A percentile compares a stretch with the other conserved stretches of the same genome.
Conservation (phyloP, 2,329 filamentous ascomycete species). For the Xylariaceae sp. region DNA sequence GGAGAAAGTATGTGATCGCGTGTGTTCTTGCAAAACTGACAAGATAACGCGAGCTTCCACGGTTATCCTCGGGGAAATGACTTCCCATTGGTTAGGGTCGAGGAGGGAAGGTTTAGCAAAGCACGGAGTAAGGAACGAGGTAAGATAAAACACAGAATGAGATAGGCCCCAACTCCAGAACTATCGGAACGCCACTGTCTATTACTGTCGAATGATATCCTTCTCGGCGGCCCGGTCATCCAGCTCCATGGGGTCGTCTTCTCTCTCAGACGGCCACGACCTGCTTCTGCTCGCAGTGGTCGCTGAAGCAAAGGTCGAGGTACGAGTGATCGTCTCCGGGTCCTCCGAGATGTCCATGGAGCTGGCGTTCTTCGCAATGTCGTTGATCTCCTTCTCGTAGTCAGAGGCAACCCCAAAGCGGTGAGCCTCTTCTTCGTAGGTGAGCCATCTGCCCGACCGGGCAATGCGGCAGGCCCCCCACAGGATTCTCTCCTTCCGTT, state of each 20-base stretch:
- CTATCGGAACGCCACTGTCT: too few species aligned
- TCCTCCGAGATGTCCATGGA: constrained; percentile 6
- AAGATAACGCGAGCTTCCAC: too few species aligned
- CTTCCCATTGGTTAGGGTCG: too few species aligned
- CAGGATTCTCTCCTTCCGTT: constrained; percentile 52
- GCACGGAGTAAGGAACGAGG: too few species aligned
- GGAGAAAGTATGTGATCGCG: too few species aligned
- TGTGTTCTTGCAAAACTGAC: too few species aligned
- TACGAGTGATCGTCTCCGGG: not conserved
- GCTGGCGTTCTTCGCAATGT: not conserved
- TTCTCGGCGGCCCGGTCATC: not conserved
- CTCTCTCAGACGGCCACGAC: not conserved
- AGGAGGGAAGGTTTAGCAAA: too few species aligned
- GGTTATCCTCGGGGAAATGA: too few species aligned
- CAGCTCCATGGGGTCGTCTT: constrained; percentile 1
- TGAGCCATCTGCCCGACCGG: constrained; percentile 33
- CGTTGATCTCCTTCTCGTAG: constrained; percentile 30
- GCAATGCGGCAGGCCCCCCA: constrained; percentile 48
- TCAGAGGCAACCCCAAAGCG: constrained; percentile 31
- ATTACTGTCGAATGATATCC: not conserved
- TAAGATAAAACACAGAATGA: not conserved
- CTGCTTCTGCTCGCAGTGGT: not conserved
- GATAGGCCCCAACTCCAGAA: not conserved
- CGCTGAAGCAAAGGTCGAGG: not conserved
- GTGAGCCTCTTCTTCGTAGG: constrained; percentile 31